A percentile compares a stretch with the other conserved stretches of the same genome.
Evolutionary conservation across 306 rosid species (phyloP).

Genomic region (Vachellia collinsii): DNA sequence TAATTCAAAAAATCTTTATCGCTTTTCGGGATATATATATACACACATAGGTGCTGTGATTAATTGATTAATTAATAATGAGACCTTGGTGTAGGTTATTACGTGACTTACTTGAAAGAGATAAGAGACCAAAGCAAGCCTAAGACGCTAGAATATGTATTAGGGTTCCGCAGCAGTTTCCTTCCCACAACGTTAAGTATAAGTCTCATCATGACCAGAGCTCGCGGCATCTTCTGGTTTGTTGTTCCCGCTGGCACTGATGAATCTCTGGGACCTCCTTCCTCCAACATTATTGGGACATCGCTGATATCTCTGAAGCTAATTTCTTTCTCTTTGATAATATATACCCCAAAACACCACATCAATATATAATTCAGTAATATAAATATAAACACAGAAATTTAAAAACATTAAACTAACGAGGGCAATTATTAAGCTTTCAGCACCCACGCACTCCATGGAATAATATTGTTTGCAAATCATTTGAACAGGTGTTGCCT

Average conservation of each 20-base stretch:
- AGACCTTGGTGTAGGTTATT: background rate
- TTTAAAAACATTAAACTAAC: background rate
- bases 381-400: background rate
- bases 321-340: slow-evolving; percentile 52
- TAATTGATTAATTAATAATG: too few relatives aligned
- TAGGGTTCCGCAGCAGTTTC: slow-evolving; percentile 84
- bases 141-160: slow-evolving; percentile 82
- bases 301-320: slow-evolving; percentile 50
- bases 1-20: background rate
- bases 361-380: background rate
- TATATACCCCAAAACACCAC: background rate
- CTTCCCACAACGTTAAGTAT: slow-evolving; percentile 85
- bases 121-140: slow-evolving; percentile 92
- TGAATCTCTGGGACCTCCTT: slow-evolving; percentile 27
- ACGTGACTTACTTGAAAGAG: slow-evolving; percentile 61
- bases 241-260: background rate
- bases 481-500: background rate
- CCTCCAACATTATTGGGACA: slow-evolving; percentile 35
- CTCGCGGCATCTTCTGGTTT: slow-evolving; percentile 77
- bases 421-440: slow-evolving; percentile 2
- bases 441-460: slow-evolving; percentile 17
- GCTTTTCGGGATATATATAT: background rate
- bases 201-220: slow-evolving; percentile 87
- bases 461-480: slow-evolving; percentile 30
- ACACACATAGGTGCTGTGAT: too few relatives aligned